phyloP scores from a whole-genome alignment of 345 rosid species.

The Hibiscus syriacus region DNA sequence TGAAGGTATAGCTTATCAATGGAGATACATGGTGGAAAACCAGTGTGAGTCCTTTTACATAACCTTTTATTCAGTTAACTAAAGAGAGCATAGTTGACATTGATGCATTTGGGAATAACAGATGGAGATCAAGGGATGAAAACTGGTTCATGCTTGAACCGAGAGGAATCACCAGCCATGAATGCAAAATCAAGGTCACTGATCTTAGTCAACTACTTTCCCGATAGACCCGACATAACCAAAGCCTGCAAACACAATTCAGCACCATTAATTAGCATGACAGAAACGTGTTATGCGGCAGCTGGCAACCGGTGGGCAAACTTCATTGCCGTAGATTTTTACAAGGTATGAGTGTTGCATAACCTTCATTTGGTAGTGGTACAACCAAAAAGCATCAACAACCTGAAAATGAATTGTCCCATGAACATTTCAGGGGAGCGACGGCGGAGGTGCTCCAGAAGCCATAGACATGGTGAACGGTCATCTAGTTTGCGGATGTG shows the following conservation, averaged over 20 bases:
- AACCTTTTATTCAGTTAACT: neutral
- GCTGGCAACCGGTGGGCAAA: conserved; percentile 86
- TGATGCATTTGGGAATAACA: conserved; percentile 22
- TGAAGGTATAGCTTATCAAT: conserved; percentile 68
- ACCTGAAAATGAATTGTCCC: neutral
- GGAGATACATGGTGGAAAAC: conserved; percentile 79
- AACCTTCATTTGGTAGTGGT: neutral
- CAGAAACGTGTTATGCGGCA: conserved; percentile 45
- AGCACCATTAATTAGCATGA: conserved; percentile 52
- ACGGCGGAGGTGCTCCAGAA: conserved; percentile 76
- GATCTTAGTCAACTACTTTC: conserved; percentile 63
- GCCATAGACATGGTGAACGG: conserved; percentile 64
- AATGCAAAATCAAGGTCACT: conserved; percentile 49
- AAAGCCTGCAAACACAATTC: conserved; percentile 69
- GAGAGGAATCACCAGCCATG: conserved; percentile 67
- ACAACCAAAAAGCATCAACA: neutral
- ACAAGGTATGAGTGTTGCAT: conserved; percentile 17
- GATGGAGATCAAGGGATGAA: conserved; percentile 75
- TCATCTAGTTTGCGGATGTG: conserved; percentile 70
- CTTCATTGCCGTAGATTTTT: conserved; percentile 89
- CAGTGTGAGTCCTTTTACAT: conserved; percentile 47
- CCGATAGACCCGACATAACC: conserved; percentile 38
- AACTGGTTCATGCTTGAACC: conserved; percentile 59
- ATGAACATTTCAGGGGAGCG: conserved; percentile 51
- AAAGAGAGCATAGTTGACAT: neutral